Evolutionary conservation across 2,329 filamentous ascomycete genomes (phyloP), one percentile per base, ranked within the genome.

Genomic region (Aspergillus unguis): DNA sequence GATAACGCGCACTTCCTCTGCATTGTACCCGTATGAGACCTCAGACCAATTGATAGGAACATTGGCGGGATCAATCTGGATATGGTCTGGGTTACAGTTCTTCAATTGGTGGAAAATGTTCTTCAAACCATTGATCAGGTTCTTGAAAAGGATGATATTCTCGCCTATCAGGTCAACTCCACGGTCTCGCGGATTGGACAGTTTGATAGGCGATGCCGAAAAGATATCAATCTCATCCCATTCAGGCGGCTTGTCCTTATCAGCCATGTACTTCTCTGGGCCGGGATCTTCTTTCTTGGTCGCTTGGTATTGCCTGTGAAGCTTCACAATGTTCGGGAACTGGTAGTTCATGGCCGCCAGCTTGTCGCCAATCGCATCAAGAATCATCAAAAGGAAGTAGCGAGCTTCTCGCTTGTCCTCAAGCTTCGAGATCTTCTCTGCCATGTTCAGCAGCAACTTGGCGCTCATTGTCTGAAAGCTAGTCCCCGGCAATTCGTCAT

Each of bases 401-500:
- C 95, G 86, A 26, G 94, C 94, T 69, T 99, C 92, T 40, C 87
- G 85, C 75, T 97, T 99, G 68, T 96, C 90, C 23, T 88, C 87
- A 62, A 99, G 82, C 70, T 92, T 95, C 1, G 92, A 90, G 65
- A 99, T 99, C 69, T 90, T 95, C 65, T 99, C 95, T 0, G 92
- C 94, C 90, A 99, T 95, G 69, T 99, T 99, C 9, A 99, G 78
- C 1, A 99, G 78, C 2, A 99, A 78, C 71, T 97, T 99, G 0
- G 94, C 95, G 63, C 94, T 97, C 94, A 99, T 99, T 0, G 94
- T 99, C 71, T 99, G 95, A 67, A 99, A 99, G 71, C 92, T 99
- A 0, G 95, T 97, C 6, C 95, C 95, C 0, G 94, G 95, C 58
- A 96, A 96, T 58, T 90, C 90, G 70, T 97, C 94, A 65, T 96